Evolutionary conservation across 495 filamentous ascomycete genomes (phyloP).

Genomic region (Hypoxylon intermedium): DNA sequence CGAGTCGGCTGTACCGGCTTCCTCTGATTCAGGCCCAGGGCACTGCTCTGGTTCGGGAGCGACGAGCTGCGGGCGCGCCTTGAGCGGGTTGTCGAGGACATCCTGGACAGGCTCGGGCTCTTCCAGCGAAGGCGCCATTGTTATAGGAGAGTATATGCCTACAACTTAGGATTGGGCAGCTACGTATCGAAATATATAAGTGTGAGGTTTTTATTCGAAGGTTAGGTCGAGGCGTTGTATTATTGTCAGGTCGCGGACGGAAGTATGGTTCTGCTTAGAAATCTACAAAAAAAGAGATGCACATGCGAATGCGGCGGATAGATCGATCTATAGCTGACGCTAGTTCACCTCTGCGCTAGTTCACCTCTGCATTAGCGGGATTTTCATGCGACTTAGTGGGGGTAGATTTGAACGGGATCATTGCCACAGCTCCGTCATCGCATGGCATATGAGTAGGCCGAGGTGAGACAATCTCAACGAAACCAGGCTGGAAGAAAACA

Average conservation of each 20-base stretch:
- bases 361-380: too few relatives aligned
- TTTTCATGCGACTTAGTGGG: not conserved
- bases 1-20: constrained; percentile 84
- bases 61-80: constrained; percentile 77
- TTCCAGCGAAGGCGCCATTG: constrained; percentile 76
- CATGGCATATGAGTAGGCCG: not conserved
- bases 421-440: constrained; percentile 1
- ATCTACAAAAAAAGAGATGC: constrained; percentile 26
- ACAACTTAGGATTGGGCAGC: not conserved
- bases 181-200: not conserved
- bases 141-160: not conserved
- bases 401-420: constrained; percentile 10
- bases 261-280: constrained; percentile 39
- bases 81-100: constrained; percentile 70
- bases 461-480: not conserved
- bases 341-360: not conserved
- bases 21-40: constrained; percentile 87
- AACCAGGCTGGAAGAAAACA: too few relatives aligned
- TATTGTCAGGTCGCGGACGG: not conserved
- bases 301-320: constrained; percentile 19
- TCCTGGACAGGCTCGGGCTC: constrained; percentile 68
- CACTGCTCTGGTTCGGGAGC: constrained; percentile 97
- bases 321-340: constrained; percentile 8
- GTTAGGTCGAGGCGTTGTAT: not conserved
- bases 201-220: not conserved